phyloP scores from a whole-genome alignment of 139 green algal genomes.

The Chara braunii region DNA sequence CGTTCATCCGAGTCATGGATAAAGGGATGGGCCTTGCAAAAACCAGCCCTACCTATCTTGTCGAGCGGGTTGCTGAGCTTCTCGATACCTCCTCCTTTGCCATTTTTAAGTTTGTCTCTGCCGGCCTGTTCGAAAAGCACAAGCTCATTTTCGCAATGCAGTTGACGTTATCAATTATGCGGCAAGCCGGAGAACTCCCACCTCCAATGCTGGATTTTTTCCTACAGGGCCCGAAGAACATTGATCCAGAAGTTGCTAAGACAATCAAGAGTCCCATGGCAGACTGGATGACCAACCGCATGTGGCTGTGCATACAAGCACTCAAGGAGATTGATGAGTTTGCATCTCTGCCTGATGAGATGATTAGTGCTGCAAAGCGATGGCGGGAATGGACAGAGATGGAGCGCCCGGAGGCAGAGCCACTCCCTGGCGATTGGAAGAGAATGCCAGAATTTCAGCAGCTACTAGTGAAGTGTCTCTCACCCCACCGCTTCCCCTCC shows the following conservation, averaged over 20 bases:
- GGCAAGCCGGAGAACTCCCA: constrained; percentile 59
- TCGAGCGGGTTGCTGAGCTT: constrained; percentile 59
- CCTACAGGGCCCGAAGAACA: constrained; percentile 59
- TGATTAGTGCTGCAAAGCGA: constrained; percentile 69
- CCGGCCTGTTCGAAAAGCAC: constrained; percentile 87
- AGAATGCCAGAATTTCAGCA: constrained; percentile 72
- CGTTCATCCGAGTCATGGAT: constrained; percentile 71
- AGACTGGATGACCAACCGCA: constrained; percentile 67
- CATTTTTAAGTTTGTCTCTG: constrained; percentile 65
- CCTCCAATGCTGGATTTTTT: constrained; percentile 73
- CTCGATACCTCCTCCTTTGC: constrained; percentile 61
- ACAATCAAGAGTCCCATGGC: constrained; percentile 62
- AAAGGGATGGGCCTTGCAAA: constrained; percentile 79
- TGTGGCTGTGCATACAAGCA: constrained; percentile 53
- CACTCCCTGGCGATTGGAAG: constrained; percentile 82
- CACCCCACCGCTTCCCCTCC: no score
- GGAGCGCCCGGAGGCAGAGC: constrained; percentile 73
- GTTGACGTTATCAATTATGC: constrained; percentile 73
- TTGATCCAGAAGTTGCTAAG: no score
- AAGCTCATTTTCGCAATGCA: constrained; percentile 85
- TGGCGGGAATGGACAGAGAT: constrained; percentile 88
- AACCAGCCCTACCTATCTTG: constrained; percentile 13
- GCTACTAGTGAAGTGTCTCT: no score
- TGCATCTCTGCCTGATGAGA: constrained; percentile 65
- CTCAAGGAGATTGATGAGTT: constrained; percentile 77